Percentiles rank a stretch among this genome's conserved stretches.
phyloP scores from a whole-genome alignment of 768 basidiomycete genomes.

The Lactifluus pinguis region DNA sequence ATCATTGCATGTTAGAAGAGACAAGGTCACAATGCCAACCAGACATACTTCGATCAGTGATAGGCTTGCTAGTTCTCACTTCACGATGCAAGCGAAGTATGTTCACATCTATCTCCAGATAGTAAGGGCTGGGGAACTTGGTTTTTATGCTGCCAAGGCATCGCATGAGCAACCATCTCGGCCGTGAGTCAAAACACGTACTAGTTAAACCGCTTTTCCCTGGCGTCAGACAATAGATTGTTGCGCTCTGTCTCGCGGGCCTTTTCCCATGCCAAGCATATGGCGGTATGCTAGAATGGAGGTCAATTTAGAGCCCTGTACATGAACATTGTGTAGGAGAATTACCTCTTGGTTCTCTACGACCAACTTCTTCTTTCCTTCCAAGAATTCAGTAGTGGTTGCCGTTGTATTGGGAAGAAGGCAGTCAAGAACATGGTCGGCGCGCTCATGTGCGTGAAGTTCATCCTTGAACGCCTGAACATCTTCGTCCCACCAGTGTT shows the following conservation, averaged over 20 bases:
- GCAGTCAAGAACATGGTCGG: background rate
- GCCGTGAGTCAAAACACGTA: background rate
- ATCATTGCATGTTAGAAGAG: background rate
- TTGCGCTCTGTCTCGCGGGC: constrained; percentile 1
- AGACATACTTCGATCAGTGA: constrained; percentile 11
- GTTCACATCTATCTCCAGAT: constrained; percentile 1
- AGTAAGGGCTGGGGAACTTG: background rate
- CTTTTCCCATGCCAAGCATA: constrained; percentile 6
- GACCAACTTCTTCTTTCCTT: background rate
- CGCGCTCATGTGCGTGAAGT: background rate
- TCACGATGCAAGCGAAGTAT: constrained; percentile 7
- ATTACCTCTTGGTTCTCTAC: background rate
- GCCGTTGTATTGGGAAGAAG: background rate
- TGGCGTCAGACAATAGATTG: constrained; percentile 1
- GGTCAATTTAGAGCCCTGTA: background rate
- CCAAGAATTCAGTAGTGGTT: background rate
- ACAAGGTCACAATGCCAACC: background rate
- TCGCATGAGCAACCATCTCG: background rate
- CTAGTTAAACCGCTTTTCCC: constrained; percentile 11
- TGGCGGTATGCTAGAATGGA: background rate
- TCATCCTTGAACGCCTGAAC: background rate
- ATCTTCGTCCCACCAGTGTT: constrained; percentile 11
- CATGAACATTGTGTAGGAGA: background rate
- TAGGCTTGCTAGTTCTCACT: constrained; percentile 9
- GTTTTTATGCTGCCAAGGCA: constrained; percentile 1